Evolutionary conservation across 495 filamentous ascomycete species (phyloP).

Genomic region (Talaromyces thailandensis): DNA sequence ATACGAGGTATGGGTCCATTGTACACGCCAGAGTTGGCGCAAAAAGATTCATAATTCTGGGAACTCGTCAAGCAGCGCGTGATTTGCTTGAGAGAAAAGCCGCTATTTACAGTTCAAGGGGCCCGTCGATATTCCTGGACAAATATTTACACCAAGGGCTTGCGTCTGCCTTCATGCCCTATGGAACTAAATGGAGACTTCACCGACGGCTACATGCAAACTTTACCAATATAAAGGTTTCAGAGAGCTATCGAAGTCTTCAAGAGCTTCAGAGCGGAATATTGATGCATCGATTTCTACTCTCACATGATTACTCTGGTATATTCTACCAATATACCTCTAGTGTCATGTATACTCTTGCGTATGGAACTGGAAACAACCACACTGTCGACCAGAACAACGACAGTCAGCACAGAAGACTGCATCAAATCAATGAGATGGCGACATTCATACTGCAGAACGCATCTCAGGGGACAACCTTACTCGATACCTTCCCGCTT

Average conservation of each 20-base stretch:
- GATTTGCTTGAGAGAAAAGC: slow-evolving; percentile 13
- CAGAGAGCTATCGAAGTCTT: slow-evolving; percentile 5
- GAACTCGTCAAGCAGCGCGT: slow-evolving; percentile 1
- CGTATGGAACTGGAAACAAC: background rate
- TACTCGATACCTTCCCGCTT: slow-evolving; percentile 15
- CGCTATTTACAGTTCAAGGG: slow-evolving; percentile 9
- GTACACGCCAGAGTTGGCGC: slow-evolving; percentile 5
- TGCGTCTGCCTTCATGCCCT: slow-evolving; percentile 13
- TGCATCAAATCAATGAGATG: background rate
- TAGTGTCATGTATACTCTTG: slow-evolving; percentile 39
- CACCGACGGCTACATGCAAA: background rate
- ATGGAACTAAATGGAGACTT: background rate
- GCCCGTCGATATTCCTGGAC: slow-evolving; percentile 11
- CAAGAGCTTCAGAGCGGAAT: slow-evolving; percentile 31
- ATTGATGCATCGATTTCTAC: slow-evolving; percentile 14
- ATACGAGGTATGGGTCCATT: slow-evolving; percentile 13
- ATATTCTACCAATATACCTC: slow-evolving; percentile 50
- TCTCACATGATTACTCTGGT: slow-evolving; percentile 13
- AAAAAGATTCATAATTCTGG: slow-evolving; percentile 9
- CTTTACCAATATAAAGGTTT: background rate
- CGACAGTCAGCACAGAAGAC: background rate
- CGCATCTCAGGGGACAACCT: background rate
- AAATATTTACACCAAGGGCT: slow-evolving; percentile 9
- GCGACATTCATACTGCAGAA: background rate
- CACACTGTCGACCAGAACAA: background rate